Evolutionary conservation across 2,329 filamentous ascomycete genomes (phyloP).

Genomic region (Botrytis deweyae): DNA sequence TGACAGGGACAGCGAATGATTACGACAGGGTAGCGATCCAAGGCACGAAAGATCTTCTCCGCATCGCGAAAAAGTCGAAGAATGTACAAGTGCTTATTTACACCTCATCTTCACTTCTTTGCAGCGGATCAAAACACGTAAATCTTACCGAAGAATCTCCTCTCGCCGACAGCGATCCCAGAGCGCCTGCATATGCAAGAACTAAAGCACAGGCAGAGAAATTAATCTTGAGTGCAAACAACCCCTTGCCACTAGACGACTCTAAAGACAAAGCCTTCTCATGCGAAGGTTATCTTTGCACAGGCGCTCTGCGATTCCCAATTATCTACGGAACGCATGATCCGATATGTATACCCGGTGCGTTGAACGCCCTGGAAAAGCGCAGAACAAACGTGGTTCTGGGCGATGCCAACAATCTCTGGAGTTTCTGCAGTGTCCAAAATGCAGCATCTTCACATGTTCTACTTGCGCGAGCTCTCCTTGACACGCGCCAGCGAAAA

Average conservation of each 20-base stretch:
- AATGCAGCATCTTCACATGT: constrained; percentile 1
- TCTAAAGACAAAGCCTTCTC: neutral
- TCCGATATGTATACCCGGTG: constrained; percentile 1
- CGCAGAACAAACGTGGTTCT: constrained; percentile 9
- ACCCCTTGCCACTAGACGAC: neutral
- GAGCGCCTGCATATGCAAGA: constrained; percentile 1
- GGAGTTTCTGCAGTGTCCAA: constrained; percentile 15
- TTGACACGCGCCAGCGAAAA: neutral
- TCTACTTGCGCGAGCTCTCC: neutral
- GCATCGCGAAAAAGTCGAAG: neutral
- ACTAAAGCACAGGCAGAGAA: constrained; percentile 14
- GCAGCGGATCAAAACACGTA: neutral
- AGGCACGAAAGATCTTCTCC: constrained; percentile 11
- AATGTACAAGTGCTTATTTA: constrained; percentile 10
- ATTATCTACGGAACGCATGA: constrained; percentile 17
- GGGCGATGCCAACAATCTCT: constrained; percentile 1
- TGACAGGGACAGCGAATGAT: neutral
- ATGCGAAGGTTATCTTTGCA: constrained; percentile 8
- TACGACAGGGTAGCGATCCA: constrained; percentile 1
- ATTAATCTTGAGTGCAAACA: constrained; percentile 1
- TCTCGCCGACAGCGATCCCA: neutral
- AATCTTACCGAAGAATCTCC: constrained; percentile 16
- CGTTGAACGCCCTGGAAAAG: constrained; percentile 4
- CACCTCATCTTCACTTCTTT: constrained; percentile 16
- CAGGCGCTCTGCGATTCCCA: constrained; percentile 4